Evolutionary conservation across 148 eudicot genomes (phyloP).

Genomic region (Nepenthes mirabilis): DNA sequence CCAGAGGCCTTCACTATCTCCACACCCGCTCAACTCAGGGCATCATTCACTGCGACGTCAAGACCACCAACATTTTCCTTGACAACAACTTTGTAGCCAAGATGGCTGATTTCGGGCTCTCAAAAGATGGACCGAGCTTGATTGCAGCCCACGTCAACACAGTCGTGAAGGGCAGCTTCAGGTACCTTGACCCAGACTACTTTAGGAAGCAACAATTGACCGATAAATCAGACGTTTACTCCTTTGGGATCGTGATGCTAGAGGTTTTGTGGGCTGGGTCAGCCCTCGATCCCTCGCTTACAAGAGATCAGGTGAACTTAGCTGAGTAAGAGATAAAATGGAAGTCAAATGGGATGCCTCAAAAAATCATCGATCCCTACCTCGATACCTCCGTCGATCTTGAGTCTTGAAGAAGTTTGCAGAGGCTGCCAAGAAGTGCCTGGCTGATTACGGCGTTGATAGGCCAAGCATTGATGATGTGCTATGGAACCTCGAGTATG

Average conservation of each 20-base stretch:
- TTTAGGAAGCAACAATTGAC: not conserved
- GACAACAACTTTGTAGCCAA: constrained; percentile 3
- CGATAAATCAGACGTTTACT: constrained; percentile 3
- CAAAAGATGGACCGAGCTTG: not conserved
- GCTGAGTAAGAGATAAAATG: not conserved
- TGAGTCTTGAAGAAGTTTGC: constrained; percentile 1
- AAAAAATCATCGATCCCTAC: not conserved
- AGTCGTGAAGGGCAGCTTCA: constrained; percentile 1
- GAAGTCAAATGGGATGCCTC: not conserved
- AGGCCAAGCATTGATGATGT: constrained; percentile 1
- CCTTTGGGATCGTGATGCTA: not conserved
- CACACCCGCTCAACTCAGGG: not conserved
- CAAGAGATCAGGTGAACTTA: not conserved
- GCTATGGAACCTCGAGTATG: not conserved
- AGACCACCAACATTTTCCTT: constrained; percentile 1
- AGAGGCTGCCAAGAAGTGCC: not conserved
- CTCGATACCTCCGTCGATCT: not conserved
- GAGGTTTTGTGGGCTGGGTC: constrained; percentile 1
- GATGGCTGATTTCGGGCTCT: constrained; percentile 4
- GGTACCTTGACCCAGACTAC: constrained; percentile 1
- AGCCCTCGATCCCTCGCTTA: not conserved
- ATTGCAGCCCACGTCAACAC: not conserved
- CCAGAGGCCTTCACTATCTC: constrained; percentile 1
- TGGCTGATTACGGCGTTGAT: constrained; percentile 1
- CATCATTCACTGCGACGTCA: constrained; percentile 1